Conservation (phyloP, 495 filamentous ascomycete genomes). For the Parmelia sp. region DNA sequence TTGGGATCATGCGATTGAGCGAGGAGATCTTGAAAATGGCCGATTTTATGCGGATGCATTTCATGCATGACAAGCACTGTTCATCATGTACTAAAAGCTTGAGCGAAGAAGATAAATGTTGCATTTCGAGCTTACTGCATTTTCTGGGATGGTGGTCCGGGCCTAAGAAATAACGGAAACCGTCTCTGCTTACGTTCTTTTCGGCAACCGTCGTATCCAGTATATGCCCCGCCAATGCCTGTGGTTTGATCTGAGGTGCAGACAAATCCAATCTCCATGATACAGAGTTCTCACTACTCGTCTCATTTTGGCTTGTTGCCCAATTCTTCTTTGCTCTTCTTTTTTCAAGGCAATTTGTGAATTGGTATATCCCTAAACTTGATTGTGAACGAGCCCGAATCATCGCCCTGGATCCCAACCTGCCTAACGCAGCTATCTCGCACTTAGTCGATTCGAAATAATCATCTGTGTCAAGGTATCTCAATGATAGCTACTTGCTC, state of each 20-base stretch:
- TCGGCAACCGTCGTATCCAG: background rate
- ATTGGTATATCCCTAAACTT: background rate
- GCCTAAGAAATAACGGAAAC: background rate
- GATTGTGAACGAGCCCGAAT: background rate
- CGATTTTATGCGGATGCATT: constrained; percentile 2
- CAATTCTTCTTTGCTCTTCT: background rate
- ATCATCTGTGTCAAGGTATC: background rate
- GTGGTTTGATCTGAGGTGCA: background rate
- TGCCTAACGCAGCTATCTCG: background rate
- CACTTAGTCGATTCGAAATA: background rate
- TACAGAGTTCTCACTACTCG: background rate
- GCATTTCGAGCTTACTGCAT: background rate
- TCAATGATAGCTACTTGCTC: background rate
- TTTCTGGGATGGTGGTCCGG: background rate
- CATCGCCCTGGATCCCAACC: background rate
- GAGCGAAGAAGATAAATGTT: background rate
- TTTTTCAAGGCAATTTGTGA: background rate
- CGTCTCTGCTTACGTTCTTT: background rate
- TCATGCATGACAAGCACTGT: background rate
- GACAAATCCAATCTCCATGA: background rate
- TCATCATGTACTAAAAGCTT: constrained; percentile 9
- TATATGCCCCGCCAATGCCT: background rate
- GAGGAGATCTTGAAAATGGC: background rate
- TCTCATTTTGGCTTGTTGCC: background rate
- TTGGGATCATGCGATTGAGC: background rate